Conservation (phyloP, 2,329 filamentous ascomycete genomes). For the Microsporum audouinii region DNA sequence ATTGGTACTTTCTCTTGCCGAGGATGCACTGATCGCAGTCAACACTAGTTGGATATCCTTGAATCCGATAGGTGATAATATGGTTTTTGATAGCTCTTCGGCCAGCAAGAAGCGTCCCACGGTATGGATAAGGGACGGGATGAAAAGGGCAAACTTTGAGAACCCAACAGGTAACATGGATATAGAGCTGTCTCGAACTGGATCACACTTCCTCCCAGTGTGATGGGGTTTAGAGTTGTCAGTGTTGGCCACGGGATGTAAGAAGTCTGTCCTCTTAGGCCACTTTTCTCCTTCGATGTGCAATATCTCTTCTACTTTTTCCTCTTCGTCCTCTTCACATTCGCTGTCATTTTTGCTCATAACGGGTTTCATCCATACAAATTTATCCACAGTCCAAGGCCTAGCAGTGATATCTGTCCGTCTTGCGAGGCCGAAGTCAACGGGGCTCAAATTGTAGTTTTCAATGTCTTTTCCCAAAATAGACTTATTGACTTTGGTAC, state of each 20-base stretch:
- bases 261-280: slow-evolving; percentile 26
- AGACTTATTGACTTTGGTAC: slow-evolving; percentile 13
- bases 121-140: slow-evolving; percentile 63
- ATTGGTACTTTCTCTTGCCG: slow-evolving; percentile 49
- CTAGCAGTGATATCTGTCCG: slow-evolving; percentile 11
- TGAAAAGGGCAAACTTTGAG: slow-evolving; percentile 45
- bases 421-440: slow-evolving; percentile 16
- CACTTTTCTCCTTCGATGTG: slow-evolving; percentile 21
- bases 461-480: slow-evolving; percentile 7
- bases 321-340: slow-evolving; percentile 1
- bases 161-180: slow-evolving; percentile 37
- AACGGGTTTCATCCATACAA: slow-evolving; percentile 11
- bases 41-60: slow-evolving; percentile 45
- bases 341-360: slow-evolving; percentile 6
- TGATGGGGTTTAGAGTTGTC: slow-evolving; percentile 15
- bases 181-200: slow-evolving; percentile 20
- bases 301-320: slow-evolving; percentile 10
- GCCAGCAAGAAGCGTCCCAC: slow-evolving; percentile 56
- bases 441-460: background rate
- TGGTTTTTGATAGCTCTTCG: slow-evolving; percentile 44
- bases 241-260: slow-evolving; percentile 18
- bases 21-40: slow-evolving; percentile 58
- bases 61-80: slow-evolving; percentile 46
- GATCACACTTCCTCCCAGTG: slow-evolving; percentile 15
- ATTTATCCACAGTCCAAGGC: slow-evolving; percentile 15